Base-by-base conservation (phyloP, 2,329 filamentous ascomycete species). In the Aspergillus caelatus region DNA sequence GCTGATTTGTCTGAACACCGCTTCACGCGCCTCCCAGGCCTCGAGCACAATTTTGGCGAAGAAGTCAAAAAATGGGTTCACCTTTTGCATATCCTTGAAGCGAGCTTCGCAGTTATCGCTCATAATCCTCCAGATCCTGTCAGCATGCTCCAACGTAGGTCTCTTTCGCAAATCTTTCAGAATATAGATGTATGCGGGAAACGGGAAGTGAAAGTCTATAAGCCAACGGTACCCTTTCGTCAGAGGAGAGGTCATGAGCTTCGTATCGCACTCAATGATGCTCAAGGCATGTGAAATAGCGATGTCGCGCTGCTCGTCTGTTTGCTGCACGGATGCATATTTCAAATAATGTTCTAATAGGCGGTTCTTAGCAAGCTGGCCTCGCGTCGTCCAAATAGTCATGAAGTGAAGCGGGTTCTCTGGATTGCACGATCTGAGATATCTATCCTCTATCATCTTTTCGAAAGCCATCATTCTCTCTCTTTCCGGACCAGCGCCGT, bases 321-420 rank as follows among this genome's bases (percentile, higher is more conserved):
- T 75, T 30, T 74, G 72, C 0, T 67, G 62, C 4, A 52, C 53
- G 0, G 68, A 57, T 0, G 71, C 61, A 30, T 71, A 68, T 52
- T 28, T 74, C 0, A 78, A 75, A 61, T 84, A 82, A 61, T 84
- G 75, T 56, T 86, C 82, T 57, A 88, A 62, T 0, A 90, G 79
- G 1, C 78, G 81, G 53, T 65, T 74, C 68, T 82, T 86, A 0
- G 85, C 82, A 3, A 89, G 61, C 6, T 79, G 75, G 0, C 67
- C 74, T 12, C 85, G 77, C 11, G 77, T 72, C 56, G 69, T 76
- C 82, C 81, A 85, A 14, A 82, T 75, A 0, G 82, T 82, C 73
- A 84, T 80, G 64, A 78, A 83, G 62, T 83, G 81, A 8, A 83
- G 68, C 11, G 81, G 76, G 58, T 79, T 81, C 1, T 80, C 77